A percentile compares a stretch with the other conserved stretches of the same genome.
phyloP scores from a whole-genome alignment of 202 grass and related monocot genomes.

The Schoenoplectus tabernaemontani region DNA sequence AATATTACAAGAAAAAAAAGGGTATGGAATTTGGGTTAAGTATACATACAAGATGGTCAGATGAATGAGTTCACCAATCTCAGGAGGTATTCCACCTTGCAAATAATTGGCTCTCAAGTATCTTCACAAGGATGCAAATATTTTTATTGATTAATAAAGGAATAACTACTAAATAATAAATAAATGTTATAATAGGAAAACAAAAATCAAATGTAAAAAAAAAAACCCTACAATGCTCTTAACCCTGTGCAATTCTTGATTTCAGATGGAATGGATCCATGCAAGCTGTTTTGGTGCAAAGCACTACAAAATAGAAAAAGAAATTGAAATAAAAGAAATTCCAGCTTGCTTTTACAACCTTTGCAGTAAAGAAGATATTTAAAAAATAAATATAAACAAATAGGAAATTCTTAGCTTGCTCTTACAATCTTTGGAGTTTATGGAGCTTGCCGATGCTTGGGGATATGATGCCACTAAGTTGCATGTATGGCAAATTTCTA shows the following conservation, averaged over 20 bases:
- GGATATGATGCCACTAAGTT: conserved; percentile 75
- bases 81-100: conserved; percentile 84
- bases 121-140: conserved; percentile 25
- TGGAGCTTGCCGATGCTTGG: conserved; percentile 68
- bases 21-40: neutral
- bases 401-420: neutral
- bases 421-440: conserved; percentile 73
- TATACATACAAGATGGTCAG: conserved; percentile 71
- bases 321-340: neutral
- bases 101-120: conserved; percentile 95
- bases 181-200: neutral
- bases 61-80: conserved; percentile 65
- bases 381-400: neutral
- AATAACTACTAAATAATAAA: too few species aligned
- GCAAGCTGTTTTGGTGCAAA: conserved; percentile 95
- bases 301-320: conserved; percentile 43
- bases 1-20: neutral
- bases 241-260: conserved; percentile 82
- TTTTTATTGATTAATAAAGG: neutral
- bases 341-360: neutral
- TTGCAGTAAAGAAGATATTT: conserved; percentile 23
- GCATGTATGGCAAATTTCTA: conserved; percentile 94
- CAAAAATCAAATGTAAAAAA: neutral
- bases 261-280: conserved; percentile 67
- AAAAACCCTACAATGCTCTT: conserved; percentile 48